Conservation (phyloP, 2,329 filamentous ascomycete genomes). For the Balansia obtecta region DNA sequence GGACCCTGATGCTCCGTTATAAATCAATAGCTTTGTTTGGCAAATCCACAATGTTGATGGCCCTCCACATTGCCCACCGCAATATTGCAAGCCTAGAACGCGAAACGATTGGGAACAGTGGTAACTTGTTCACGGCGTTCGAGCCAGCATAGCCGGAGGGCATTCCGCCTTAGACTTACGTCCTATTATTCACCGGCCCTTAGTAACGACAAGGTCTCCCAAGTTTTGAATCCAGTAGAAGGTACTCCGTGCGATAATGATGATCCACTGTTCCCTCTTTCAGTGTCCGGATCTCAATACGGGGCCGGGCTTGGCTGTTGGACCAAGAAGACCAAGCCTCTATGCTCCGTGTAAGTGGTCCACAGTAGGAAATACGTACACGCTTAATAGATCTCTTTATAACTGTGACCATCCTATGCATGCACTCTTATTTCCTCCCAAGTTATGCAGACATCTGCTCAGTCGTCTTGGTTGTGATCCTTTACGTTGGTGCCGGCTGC, state of each 20-base stretch:
- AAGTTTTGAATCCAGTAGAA: conserved; percentile 1
- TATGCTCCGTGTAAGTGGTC: neutral
- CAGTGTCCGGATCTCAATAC: neutral
- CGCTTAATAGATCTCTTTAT: neutral
- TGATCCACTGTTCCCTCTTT: too few species aligned
- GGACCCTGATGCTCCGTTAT: too few species aligned
- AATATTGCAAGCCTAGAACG: neutral
- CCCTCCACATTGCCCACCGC: neutral
- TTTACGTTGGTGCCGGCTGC: too few species aligned
- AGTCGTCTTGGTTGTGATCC: too few species aligned
- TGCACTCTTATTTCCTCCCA: too few species aligned
- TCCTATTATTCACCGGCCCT: neutral
- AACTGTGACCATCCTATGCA: neutral
- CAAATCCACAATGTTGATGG: neutral
- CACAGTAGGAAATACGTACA: neutral
- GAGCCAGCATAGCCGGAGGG: neutral
- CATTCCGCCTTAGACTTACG: neutral
- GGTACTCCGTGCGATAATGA: neutral
- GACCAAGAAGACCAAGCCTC: neutral
- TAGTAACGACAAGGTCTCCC: neutral
- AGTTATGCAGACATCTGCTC: too few species aligned
- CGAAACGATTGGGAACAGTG: neutral
- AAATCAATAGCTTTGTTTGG: neutral
- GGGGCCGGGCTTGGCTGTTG: neutral
- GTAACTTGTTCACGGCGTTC: neutral